These are phyloP conservation scores for Fusarium irregulare DNA, from an alignment of 2,329 filamentous ascomycete genomes.

Conservation along the genomic window DNA sequence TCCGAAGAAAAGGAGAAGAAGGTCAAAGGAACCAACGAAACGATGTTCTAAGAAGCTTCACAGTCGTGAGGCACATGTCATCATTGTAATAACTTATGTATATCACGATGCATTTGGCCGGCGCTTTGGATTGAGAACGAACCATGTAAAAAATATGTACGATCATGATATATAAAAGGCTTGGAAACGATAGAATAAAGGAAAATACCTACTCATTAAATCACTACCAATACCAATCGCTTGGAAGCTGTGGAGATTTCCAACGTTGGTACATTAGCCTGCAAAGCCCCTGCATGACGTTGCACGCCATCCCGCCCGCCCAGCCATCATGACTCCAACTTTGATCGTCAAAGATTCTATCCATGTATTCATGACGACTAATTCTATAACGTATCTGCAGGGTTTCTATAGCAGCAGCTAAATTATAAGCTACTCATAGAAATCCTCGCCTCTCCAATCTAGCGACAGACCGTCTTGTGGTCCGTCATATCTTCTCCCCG, in stretches of 20 bases:
- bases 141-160: constrained; percentile 18
- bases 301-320: constrained; percentile 4
- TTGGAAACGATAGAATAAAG: not conserved
- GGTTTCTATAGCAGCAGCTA: not conserved
- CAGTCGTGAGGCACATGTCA: not conserved
- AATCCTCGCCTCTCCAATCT: not conserved
- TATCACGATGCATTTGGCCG: constrained; percentile 32
- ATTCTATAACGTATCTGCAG: not conserved
- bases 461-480: constrained; percentile 6
- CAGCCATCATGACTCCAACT: constrained; percentile 30
- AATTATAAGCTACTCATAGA: not conserved
- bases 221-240: not conserved
- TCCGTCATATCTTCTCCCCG: constrained; percentile 14
- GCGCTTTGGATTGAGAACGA: constrained; percentile 25
- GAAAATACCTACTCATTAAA: not conserved
- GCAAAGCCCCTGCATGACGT: constrained; percentile 32
- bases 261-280: constrained; percentile 29
- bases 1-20: constrained; percentile 21
- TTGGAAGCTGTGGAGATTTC: not conserved
- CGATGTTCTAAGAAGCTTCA: constrained; percentile 23
- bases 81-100: constrained; percentile 37
- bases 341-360: not conserved
- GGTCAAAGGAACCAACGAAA: constrained; percentile 15
- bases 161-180: constrained; percentile 27
- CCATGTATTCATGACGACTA: not conserved